Percentiles rank a stretch among this genome's conserved stretches.
These are phyloP conservation scores for Erysimum cheiranthoides DNA, from an alignment of 345 rosid species.

Conservation along the genomic window DNA sequence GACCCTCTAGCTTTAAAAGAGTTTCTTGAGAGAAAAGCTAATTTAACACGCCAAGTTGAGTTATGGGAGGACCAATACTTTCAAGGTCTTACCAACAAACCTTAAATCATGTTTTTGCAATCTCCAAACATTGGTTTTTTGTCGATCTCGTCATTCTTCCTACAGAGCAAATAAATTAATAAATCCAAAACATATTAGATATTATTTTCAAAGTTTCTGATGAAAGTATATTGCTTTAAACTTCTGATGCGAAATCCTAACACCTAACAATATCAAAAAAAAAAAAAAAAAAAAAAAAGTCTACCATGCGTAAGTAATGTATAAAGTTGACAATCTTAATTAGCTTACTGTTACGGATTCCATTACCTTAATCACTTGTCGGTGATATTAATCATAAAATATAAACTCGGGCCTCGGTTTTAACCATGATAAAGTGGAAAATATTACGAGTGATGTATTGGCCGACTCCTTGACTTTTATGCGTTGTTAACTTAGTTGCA, in stretches of 20 bases:
- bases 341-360: neutral
- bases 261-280: neutral
- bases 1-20: conserved; percentile 46
- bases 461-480: neutral
- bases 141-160: neutral
- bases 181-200: neutral
- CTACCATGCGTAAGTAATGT: neutral
- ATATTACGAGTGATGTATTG: neutral
- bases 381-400: conserved; percentile 1
- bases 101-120: neutral
- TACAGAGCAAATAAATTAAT: neutral
- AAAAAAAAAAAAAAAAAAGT: neutral
- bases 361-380: conserved; percentile 24
- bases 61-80: conserved; percentile 58
- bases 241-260: neutral
- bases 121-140: neutral
- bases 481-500: neutral
- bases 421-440: neutral
- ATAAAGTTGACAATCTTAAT: conserved; percentile 1
- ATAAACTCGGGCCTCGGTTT: neutral
- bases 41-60: conserved; percentile 54
- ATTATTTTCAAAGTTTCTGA: neutral
- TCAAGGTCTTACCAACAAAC: conserved; percentile 28
- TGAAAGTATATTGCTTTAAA: neutral
- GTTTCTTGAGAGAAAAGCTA: conserved; percentile 45